These are phyloP conservation scores for Eutrema heterophyllum DNA, from an alignment of 345 rosid genomes.

Conservation along the genomic window DNA sequence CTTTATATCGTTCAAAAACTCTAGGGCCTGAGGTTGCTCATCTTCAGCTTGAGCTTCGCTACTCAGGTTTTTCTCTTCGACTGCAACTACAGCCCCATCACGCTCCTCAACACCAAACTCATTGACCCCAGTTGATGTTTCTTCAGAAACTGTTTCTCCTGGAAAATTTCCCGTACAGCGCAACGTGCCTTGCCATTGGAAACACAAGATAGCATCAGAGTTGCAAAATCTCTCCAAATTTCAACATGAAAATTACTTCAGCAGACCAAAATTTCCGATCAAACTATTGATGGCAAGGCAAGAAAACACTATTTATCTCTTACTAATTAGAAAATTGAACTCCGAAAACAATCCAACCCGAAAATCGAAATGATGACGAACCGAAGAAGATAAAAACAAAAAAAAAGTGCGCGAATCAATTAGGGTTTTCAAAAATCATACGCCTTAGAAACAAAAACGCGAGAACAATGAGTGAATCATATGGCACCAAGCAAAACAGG, in stretches of 20 bases:
- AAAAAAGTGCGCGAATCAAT: neutral
- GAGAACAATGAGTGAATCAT: neutral
- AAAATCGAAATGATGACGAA: neutral
- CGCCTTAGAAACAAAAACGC: neutral
- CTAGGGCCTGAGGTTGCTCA: conserved; percentile 30
- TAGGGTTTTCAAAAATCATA: neutral
- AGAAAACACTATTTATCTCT: neutral
- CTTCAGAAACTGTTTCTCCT: conserved; percentile 50
- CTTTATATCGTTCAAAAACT: conserved; percentile 55
- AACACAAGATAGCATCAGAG: neutral
- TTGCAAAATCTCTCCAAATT: neutral
- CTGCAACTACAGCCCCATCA: conserved; percentile 17
- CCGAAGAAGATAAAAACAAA: neutral
- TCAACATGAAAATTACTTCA: neutral
- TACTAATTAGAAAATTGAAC: neutral
- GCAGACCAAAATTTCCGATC: neutral
- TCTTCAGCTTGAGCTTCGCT: conserved; percentile 26
- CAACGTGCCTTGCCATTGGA: conserved; percentile 24
- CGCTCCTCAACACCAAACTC: conserved; percentile 38
- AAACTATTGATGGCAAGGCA: neutral
- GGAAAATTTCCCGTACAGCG: conserved; percentile 27
- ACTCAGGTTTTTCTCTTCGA: conserved; percentile 33
- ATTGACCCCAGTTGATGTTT: conserved; percentile 35
- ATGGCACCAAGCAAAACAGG: neutral
- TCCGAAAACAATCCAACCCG: neutral